A percentile compares a stretch with the other conserved stretches of the same genome.
Evolutionary conservation across 2,329 filamentous ascomycete species (phyloP).

Genomic region (Alternaria atra): DNA sequence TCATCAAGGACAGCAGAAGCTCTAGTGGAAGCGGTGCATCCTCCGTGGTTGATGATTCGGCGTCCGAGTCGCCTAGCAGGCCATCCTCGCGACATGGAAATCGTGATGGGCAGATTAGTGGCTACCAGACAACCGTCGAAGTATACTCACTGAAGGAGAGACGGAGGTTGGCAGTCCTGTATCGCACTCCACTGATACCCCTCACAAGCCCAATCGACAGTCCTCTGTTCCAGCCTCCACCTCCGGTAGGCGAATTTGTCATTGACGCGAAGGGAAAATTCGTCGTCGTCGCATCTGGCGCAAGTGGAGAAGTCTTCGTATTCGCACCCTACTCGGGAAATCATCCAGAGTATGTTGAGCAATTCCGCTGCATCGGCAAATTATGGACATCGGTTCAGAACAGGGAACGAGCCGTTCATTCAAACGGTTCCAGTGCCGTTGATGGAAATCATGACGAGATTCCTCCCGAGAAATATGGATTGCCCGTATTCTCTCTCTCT

Average conservation of each 20-base stretch:
- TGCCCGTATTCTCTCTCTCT: slow-evolving; percentile 73
- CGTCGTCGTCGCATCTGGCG: slow-evolving; percentile 78
- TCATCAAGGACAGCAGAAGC: slow-evolving; percentile 60
- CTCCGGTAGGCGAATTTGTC: slow-evolving; percentile 75
- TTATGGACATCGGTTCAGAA: slow-evolving; percentile 87
- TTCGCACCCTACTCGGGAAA: slow-evolving; percentile 57
- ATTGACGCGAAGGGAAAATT: slow-evolving; percentile 77
- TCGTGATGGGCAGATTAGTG: slow-evolving; percentile 57
- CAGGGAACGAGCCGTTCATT: slow-evolving; percentile 45
- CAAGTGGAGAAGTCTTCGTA: slow-evolving; percentile 87
- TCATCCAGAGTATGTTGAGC: slow-evolving; percentile 36
- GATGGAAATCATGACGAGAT: slow-evolving; percentile 48
- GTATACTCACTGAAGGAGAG: slow-evolving; percentile 85
- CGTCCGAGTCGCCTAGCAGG: slow-evolving; percentile 49
- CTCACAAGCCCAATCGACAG: slow-evolving; percentile 66
- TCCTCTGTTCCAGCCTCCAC: slow-evolving; percentile 72
- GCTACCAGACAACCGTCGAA: slow-evolving; percentile 88
- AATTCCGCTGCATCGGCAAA: slow-evolving; percentile 80
- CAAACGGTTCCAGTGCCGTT: slow-evolving; percentile 47
- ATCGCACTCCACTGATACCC: slow-evolving; percentile 72
- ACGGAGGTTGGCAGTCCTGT: slow-evolving; percentile 74
- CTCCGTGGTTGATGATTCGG: slow-evolving; percentile 49
- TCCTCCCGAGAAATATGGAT: slow-evolving; percentile 57
- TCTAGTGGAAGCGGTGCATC: slow-evolving; percentile 48
- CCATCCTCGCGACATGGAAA: slow-evolving; percentile 43